Base-by-base conservation (phyloP, 2,329 filamentous ascomycete genomes). In the Plectosphaerella sp. region DNA sequence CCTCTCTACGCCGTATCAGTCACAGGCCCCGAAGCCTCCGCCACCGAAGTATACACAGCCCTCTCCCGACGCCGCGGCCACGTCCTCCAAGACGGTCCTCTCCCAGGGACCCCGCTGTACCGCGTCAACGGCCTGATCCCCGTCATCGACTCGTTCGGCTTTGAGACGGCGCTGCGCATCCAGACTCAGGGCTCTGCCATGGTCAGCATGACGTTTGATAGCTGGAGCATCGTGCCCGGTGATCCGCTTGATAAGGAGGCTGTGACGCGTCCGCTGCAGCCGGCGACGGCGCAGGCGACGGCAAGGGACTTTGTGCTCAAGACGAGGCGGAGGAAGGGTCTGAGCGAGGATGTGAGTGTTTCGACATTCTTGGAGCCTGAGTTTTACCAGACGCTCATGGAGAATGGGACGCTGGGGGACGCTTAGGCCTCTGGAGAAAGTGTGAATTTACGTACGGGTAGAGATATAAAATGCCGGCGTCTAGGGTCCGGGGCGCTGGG, bases 311-410 rank as follows among this genome's bases (percentile, higher is more conserved):
- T 99, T 70, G 92, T 97, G 50, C 80, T 97, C 57, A 99, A 99
- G 82, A 99, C 94, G 10, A 82, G 94, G 60, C 78, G 91, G 64
- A 83, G 94, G 60, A 99, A 99, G 79, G 94, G 94, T 2, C 71
- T 99, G 56, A 93, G 90, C 57, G 94, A 97, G 75, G 94, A 97
- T 68, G 91, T 97, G 41, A 93, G 88, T 28, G 91, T 97, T 52
- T 91, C 91, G 68, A 97, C 96, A 66, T 99, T 97, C 72, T 75
- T 99, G 58, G 94, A 99, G 75, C 90, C 91, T 1, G 94, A 97
- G 68, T 84, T 97, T 56, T 96, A 95, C 74, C 85, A 87, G 68
- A 89, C 84, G 59, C 72, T 97, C 64, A 89, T 91, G 72, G 91
- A 96, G 71, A 94, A 88, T 61, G 93, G 93, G 3, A 85, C 96